A percentile compares a stretch with the other conserved stretches of the same genome.
Evolutionary conservation across 2,329 filamentous ascomycete genomes (phyloP).

Genomic region (Cordyceps javanica): DNA sequence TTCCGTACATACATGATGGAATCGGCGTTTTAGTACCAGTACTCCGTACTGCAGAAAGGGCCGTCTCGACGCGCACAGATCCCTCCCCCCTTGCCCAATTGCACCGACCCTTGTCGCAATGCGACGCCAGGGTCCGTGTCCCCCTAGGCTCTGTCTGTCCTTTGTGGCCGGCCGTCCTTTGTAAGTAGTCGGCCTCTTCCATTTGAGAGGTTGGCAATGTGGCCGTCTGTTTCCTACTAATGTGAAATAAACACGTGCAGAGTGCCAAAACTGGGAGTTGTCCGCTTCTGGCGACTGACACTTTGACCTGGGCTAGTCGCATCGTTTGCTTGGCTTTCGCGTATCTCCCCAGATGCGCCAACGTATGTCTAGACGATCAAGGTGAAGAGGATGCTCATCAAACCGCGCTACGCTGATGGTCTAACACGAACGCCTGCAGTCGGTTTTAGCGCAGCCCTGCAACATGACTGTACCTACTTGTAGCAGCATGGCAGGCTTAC

Average conservation of each 20-base stretch:
- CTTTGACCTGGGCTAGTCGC: not conserved
- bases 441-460: constrained; percentile 1
- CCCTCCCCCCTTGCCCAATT: not conserved
- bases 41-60: not conserved
- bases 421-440: not conserved
- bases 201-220: not conserved
- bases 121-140: constrained; percentile 6
- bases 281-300: not conserved
- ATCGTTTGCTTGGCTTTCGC: not conserved
- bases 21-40: not conserved
- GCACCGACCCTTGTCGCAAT: constrained; percentile 4
- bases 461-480: not conserved
- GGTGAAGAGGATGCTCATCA: not conserved
- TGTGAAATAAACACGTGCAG: not conserved
- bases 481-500: not conserved
- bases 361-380: not conserved
- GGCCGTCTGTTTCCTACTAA: too few relatives aligned
- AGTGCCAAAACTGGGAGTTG: not conserved
- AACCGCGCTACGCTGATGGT: not conserved
- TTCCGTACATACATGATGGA: not conserved
- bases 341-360: not conserved
- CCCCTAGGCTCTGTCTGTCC: not conserved
- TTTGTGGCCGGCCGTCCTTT: too few relatives aligned
- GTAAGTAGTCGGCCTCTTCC: not conserved
- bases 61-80: constrained; percentile 5